Evolutionary conservation across 306 rosid species (phyloP), one percentile per base, ranked within the genome.

Genomic region (Argentina anserina): DNA sequence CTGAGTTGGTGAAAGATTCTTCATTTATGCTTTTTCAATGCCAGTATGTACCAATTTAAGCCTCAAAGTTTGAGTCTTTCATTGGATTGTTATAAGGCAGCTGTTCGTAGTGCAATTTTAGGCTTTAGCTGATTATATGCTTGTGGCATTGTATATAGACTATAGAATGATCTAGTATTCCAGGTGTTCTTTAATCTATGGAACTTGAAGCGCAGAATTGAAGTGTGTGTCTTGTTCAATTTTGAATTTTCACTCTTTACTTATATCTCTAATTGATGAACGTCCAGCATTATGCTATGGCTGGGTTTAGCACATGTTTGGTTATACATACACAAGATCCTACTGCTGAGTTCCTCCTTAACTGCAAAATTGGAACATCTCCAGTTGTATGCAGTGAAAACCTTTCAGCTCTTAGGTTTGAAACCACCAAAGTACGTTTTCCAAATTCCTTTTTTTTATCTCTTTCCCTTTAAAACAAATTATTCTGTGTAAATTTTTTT

Each of bases 351-450:
- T 85, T 79, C 78, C 92, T 91, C 70, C 88, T 93, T 28, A 78
- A 85, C 70, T 85, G 94, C 78, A 91, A 93, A 81, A 93, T 93
- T 71, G 96, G 98, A 84, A 82, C 76, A 73, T 82, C 96, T 70
- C 86, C 81, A n/a, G 80, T 85, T 9, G 25, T 15, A 52, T 93
- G 97, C 90, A 49, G 70, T 69, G 71, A 60, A 75, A 91, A 94
- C 83, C 97, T 91, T 74, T 89, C 96, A 3, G 97, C 91, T 71
- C 85, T 94, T 81, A 89, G 97, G 92, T 85, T 94, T 84, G 92
- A 94, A 81, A 94, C 96, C 78, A 89, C 96, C 65, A 84, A 86
- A 86, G 98, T 94, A 81, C 46, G 92, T 85, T 66, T 63, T 15
- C 62, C 68, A 25, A 34, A 72, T 61, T 71, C 39, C 72, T 73